Percentiles rank a stretch among this genome's conserved stretches.
Evolutionary conservation across 1,284 basidiomycete species (phyloP).

Genomic region (Violaceomyces palustris): DNA sequence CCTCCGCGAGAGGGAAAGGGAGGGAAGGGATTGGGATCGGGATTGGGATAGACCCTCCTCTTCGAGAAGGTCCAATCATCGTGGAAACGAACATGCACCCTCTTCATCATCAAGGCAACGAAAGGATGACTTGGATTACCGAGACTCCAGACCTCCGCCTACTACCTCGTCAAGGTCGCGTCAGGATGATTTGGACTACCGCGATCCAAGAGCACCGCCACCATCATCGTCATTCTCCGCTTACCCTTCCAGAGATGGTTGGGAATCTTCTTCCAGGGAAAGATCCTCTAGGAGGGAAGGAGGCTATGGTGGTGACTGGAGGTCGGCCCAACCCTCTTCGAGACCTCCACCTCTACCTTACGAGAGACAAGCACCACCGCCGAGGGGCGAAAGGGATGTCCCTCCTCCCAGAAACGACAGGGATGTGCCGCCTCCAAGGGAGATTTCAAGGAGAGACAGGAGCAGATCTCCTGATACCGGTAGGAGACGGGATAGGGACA

Average conservation of each 20-base stretch:
- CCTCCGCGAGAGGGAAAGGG: no score
- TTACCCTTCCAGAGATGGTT: conserved; percentile 2
- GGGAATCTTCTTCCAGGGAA: conserved; percentile 3
- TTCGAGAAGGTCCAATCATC: background rate
- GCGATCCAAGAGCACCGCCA: conserved; percentile 1
- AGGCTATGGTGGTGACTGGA: background rate
- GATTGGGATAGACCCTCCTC: background rate
- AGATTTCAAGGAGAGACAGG: background rate
- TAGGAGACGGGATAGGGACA: background rate
- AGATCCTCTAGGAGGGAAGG: background rate
- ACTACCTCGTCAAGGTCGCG: background rate
- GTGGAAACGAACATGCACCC: background rate
- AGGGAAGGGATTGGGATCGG: background rate
- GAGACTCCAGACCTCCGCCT: background rate
- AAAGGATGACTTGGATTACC: background rate
- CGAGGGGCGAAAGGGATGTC: conserved; percentile 2
- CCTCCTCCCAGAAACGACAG: background rate
- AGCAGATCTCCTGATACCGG: conserved; percentile 2
- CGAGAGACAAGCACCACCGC: conserved; percentile 1
- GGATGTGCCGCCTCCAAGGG: background rate
- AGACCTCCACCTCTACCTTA: background rate
- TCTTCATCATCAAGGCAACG: no score
- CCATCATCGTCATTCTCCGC: background rate
- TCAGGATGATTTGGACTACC: background rate
- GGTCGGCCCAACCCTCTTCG: background rate